Conservation (phyloP, 2,329 filamentous ascomycete species). For the Arthroderma uncinatum region DNA sequence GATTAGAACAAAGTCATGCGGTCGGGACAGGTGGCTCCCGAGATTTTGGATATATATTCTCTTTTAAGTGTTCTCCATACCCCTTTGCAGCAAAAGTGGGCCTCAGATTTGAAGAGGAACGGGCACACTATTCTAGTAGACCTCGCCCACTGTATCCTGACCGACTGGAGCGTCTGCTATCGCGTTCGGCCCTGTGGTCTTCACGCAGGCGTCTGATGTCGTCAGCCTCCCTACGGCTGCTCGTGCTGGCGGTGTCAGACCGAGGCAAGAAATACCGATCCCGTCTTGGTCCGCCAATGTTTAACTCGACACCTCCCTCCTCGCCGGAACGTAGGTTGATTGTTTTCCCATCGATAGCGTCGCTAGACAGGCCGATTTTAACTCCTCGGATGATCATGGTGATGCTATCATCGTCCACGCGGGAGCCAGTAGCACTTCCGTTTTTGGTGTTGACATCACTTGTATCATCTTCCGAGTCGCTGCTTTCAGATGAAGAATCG, state of each 20-base stretch:
- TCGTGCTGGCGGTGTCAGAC: constrained; percentile 27
- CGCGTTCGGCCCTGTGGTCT: constrained; percentile 29
- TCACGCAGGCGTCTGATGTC: constrained; percentile 25
- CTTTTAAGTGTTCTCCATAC: neutral
- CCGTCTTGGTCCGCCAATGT: constrained; percentile 27
- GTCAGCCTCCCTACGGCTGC: constrained; percentile 25
- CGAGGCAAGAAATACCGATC: constrained; percentile 28
- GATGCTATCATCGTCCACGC: constrained; percentile 29
- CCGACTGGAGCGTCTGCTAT: constrained; percentile 29
- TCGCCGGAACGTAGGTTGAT: constrained; percentile 32
- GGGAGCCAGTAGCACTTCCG: constrained; percentile 25
- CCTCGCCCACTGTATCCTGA: constrained; percentile 28
- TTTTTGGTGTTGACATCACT: constrained; percentile 28
- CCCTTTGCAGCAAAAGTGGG: neutral
- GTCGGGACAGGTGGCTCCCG: neutral
- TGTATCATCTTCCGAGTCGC: constrained; percentile 20
- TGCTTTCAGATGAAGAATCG: constrained; percentile 32
- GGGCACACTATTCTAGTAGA: constrained; percentile 13
- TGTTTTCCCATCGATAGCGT: constrained; percentile 28
- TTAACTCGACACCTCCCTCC: constrained; percentile 29
- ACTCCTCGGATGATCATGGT: constrained; percentile 32
- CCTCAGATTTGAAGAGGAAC: too few relatives aligned
- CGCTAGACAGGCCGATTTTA: constrained; percentile 29
- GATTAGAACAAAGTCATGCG: neutral
- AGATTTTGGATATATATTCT: neutral